Evolutionary conservation across 768 basidiomycete genomes (phyloP), one percentile per base, ranked within the genome.

Genomic region (Psilocybe sp.): DNA sequence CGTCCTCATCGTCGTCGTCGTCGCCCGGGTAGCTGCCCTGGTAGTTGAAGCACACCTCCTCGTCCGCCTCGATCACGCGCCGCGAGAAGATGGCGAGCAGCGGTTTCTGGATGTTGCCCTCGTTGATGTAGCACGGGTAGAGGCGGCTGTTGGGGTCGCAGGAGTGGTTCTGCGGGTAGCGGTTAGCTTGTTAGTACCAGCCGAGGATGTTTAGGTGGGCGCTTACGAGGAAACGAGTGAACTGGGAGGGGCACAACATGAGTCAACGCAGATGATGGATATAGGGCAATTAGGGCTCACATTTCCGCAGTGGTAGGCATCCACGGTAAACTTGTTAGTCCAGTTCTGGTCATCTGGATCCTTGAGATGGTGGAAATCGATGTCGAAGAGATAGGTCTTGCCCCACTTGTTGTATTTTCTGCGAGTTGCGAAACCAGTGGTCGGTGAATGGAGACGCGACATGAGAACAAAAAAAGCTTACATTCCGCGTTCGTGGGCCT

Each of bases 231-330:
- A 90, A 96, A 31, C 93, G 81, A n/a, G 93, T 94, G 66, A 94
- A 93, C 92, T 95, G 56, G 32, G 44, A 35, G 42, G 19, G 15
- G 9, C 31, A 14, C 38, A 19, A 44, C 47, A 6, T 44, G 46
- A 32, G 15, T 32, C 48, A 44, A 34, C 16, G 28, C 6, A 13
- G 28, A 15, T 40, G 34, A 23, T 51, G 37, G 19, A 2, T 19
- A 33, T 19, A 28, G 5, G 11, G 41, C n/a, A 8, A 12, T 36
- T 11, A 48, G 40, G 5, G 12, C 86, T 63, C 63, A 92, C 89
- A 65, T 92, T 92, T 10, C 89, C 89, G 15, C 80, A 84, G 65
- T 95, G 92, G 63, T 87, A 96, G 4, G 93, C 93, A 68, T 96
- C 93, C 2, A 95, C 84, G 12, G 75, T 73, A 54, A 83, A 90